Evolutionary conservation across 495 filamentous ascomycete species (phyloP), one percentile per base, ranked within the genome.

Genomic region (Penicillium cinerascens): DNA sequence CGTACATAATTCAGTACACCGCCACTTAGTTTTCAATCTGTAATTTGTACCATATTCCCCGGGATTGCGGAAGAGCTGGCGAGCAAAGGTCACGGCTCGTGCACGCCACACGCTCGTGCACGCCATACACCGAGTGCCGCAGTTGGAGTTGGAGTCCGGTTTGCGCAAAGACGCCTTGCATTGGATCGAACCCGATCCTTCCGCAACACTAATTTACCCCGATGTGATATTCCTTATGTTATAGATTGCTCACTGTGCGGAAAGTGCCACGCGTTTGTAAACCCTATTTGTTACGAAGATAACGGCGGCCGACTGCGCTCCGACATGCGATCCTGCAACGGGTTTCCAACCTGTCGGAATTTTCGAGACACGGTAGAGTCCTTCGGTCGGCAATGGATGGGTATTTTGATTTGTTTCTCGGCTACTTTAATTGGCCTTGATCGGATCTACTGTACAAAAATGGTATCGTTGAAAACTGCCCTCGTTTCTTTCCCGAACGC

Each of bases 91-190:
- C n/a, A 45, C 27, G 42, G 51, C 47, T 41, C 37, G 37, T 59
- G 60, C 60, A 63, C 60, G 60, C 60, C 42, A 59, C 59, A 37
- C 18, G 47, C 17, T 41, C 37, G 37, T 59, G 60, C 60, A 63
- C 60, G 60, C 60, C 42, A 59, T 63, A 37, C 18, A 53, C 17
- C 27, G 29, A 40, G 53, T 51, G 49, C 43, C 48, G 48, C 39
- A n/a, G 5, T 15, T 22, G 18, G 27, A 47, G 33, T 45, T 52
- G 44, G 55, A 49, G 22, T 58, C 45, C 9, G 18, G n/a, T n/a
- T 1, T 17, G n/a, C 29, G 42, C 29, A 42, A 33, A 8, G 29
- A 13, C 9, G 13, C 29, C 29, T 11, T 10, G 29, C 10, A 16
- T 17, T 18, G 37, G 9, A 23, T 23, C 2, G 5, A 4, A 20